Evolutionary conservation across 768 basidiomycete genomes (phyloP), one percentile per base, ranked within the genome.

Genomic region (Pulveroboletus sp.): DNA sequence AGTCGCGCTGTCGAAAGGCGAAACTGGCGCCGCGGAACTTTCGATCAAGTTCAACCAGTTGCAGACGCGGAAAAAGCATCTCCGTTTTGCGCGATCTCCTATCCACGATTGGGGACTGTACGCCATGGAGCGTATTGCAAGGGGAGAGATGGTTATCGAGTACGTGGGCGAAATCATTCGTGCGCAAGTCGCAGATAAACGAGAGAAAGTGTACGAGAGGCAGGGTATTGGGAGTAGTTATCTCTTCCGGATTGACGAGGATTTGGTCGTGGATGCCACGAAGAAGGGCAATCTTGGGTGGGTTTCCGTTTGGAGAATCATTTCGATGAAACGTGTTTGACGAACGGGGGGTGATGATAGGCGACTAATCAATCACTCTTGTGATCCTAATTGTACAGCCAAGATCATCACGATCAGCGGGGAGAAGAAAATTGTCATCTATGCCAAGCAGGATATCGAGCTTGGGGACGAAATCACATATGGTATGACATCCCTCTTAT

Each of bases 91-190:
- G 5, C 77, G 93, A 37, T 93, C 90, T 24, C 93, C 93, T 15
- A 99, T 99, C 51, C 95, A 99, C 64, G 94, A 95, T 60, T 99
- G 95, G 89, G 96, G 96, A 5, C 66, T 99, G 62, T 99, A 97
- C 66, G 94, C 96, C 28, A 89, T 96, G 89, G 96, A 99, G 74
- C 81, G 82, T 62, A 97, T 99, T 57, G 82, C 87, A 6, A 74
- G 80, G 33, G 93, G 93, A 5, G 96, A 99, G 72, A 97, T 99
- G 93, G 95, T 99, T 28, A 97, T 98, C 69, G 96, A 99, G 72
- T 99, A 99, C 63, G 96, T 99, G 7, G 96, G 96, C 17, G 96
- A 99, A 76, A 79, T 97, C 55, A 93, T 97, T 57, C 80, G 96
- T 9, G 91, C 93, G 39, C 87, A 89, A 61, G 91, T 97, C 10